phyloP scores from a whole-genome alignment of 768 basidiomycete species.

The Lactarius hengduanensis region DNA sequence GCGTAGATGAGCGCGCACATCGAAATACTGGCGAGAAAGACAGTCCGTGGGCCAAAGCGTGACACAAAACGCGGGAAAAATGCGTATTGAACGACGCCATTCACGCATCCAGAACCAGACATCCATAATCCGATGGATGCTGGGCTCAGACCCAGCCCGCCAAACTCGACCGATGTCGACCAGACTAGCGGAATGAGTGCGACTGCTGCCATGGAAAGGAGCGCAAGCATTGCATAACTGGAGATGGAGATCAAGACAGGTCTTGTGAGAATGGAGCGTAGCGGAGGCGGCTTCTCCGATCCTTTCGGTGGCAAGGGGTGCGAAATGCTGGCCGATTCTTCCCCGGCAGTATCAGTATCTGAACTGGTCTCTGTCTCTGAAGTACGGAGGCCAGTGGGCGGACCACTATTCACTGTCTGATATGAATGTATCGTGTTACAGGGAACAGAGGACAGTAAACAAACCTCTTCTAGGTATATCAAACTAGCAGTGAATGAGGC shows the following conservation, averaged over 20 bases:
- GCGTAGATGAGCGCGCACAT: conserved; percentile 31
- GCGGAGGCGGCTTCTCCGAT: conserved; percentile 27
- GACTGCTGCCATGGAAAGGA: conserved; percentile 41
- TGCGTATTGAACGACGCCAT: conserved; percentile 40
- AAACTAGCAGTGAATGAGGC: not conserved
- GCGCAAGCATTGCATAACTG: conserved; percentile 44
- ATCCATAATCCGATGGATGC: conserved; percentile 41
- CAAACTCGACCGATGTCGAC: conserved; percentile 32
- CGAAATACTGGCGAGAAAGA: conserved; percentile 32
- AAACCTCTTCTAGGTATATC: conserved; percentile 8
- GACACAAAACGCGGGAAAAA: conserved; percentile 39
- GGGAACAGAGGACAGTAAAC: not conserved
- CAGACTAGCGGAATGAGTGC: conserved; percentile 48
- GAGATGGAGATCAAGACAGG: conserved; percentile 41
- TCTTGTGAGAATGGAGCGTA: conserved; percentile 33
- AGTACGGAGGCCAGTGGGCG: not conserved
- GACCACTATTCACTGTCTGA: not conserved
- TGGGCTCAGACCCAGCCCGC: conserved; percentile 37
- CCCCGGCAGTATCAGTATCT: not conserved
- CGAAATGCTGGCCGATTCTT: not conserved
- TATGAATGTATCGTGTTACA: not conserved
- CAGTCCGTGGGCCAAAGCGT: conserved; percentile 38
- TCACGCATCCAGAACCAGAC: conserved; percentile 37
- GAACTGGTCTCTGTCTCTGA: not conserved
- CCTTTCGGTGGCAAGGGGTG: not conserved